phyloP scores from a whole-genome alignment of 2,329 filamentous ascomycete species.

The Byssothecium circinans region DNA sequence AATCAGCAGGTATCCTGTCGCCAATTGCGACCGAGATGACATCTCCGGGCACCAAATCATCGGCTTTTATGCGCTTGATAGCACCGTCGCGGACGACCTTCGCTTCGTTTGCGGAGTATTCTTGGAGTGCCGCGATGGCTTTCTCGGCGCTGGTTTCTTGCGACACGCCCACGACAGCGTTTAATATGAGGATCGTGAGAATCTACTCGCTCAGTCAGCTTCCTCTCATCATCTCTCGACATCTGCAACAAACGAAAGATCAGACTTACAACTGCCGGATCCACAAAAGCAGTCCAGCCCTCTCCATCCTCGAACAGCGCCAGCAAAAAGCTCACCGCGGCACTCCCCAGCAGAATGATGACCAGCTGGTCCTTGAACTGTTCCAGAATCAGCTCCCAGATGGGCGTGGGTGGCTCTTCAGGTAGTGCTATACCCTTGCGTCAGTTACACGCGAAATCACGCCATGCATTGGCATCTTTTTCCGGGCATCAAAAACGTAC shows the following conservation, averaged over 20 bases:
- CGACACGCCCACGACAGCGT: slow-evolving; percentile 94
- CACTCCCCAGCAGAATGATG: slow-evolving; percentile 89
- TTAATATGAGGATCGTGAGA: slow-evolving; percentile 92
- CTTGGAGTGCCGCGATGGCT: slow-evolving; percentile 94
- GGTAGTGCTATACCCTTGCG: slow-evolving; percentile 58
- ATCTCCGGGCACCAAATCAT: slow-evolving; percentile 94
- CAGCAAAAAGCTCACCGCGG: slow-evolving; percentile 88
- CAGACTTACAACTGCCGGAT: slow-evolving; percentile 82
- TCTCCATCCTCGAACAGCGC: slow-evolving; percentile 91
- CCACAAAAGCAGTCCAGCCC: slow-evolving; percentile 96
- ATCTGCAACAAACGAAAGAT: neutral
- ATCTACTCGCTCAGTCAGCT: slow-evolving; percentile 61
- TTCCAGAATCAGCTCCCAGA: slow-evolving; percentile 96
- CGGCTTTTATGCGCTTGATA: slow-evolving; percentile 84
- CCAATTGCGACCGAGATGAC: slow-evolving; percentile 86
- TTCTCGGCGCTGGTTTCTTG: slow-evolving; percentile 99
- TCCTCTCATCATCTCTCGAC: neutral
- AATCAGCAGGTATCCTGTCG: slow-evolving; percentile 92
- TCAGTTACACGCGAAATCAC: slow-evolving; percentile 13
- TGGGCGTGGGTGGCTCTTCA: slow-evolving; percentile 91
- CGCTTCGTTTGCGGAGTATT: slow-evolving; percentile 98
- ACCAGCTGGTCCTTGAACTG: slow-evolving; percentile 99
- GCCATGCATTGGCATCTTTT: too few relatives aligned
- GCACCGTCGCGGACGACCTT: slow-evolving; percentile 87
- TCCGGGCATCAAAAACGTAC: slow-evolving; percentile 38